Evolutionary conservation across 2,329 filamentous ascomycete species (phyloP).

Genomic region (Fusarium transvaalense): DNA sequence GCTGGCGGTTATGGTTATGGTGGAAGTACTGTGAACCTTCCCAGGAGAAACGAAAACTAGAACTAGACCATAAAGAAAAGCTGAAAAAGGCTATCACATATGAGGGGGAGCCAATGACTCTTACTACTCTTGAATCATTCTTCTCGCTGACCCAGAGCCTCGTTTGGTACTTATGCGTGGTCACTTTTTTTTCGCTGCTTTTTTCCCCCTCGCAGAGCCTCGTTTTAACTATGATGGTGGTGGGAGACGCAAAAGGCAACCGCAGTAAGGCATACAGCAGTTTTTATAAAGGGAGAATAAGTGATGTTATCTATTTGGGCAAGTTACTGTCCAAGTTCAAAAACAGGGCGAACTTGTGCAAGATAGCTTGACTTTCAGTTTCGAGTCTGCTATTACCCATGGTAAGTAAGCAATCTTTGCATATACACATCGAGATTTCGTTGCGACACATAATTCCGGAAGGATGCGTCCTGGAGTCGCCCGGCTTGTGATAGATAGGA

Average conservation of each 20-base stretch:
- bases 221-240: slow-evolving; percentile 5
- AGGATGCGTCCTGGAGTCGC: slow-evolving; percentile 21
- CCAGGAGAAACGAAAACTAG: slow-evolving; percentile 1
- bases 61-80: slow-evolving; percentile 5
- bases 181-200: slow-evolving; percentile 6
- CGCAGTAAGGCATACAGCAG: slow-evolving; percentile 26
- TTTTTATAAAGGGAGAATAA: not conserved
- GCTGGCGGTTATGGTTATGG: not conserved
- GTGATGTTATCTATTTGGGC: not conserved
- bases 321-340: not conserved
- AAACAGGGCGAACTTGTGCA: slow-evolving; percentile 39
- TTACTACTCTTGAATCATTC: slow-evolving; percentile 6
- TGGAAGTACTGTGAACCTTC: slow-evolving; percentile 42
- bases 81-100: slow-evolving; percentile 9
- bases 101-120: not conserved
- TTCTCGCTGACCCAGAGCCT: slow-evolving; percentile 26
- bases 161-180: slow-evolving; percentile 22
- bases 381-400: not conserved
- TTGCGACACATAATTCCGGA: slow-evolving; percentile 1
- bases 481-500: slow-evolving; percentile 14
- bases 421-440: slow-evolving; percentile 1
- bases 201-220: slow-evolving; percentile 30
- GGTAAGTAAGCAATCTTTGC: not conserved
- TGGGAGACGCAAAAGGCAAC: slow-evolving; percentile 17
- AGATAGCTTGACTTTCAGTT: not conserved